These are phyloP conservation scores for Garcia nutans DNA, from an alignment of 345 rosid genomes.

Conservation along the genomic window DNA sequence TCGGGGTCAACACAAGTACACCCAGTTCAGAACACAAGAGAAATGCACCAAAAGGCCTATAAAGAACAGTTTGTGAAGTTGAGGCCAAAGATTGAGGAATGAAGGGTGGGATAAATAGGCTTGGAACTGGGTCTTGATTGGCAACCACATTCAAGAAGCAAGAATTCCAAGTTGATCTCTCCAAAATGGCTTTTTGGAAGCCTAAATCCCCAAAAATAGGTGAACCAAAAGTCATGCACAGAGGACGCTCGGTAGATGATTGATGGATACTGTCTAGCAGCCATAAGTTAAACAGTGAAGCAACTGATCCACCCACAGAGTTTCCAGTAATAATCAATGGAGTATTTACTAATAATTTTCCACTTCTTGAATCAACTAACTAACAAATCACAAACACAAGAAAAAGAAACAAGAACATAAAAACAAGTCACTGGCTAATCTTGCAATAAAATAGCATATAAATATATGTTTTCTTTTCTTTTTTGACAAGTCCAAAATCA, in stretches of 20 bases:
- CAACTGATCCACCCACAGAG: slow-evolving; percentile 63
- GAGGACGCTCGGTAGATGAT: slow-evolving; percentile 27
- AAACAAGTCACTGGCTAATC: background rate
- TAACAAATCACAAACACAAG: slow-evolving; percentile 6
- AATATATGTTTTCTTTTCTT: too few relatives aligned
- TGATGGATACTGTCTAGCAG: slow-evolving; percentile 39
- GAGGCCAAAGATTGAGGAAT: slow-evolving; percentile 4
- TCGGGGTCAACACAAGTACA: slow-evolving; percentile 48
- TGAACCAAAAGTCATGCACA: slow-evolving; percentile 74
- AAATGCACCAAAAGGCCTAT: slow-evolving; percentile 59
- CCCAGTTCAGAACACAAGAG: slow-evolving; percentile 39
- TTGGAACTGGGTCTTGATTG: slow-evolving; percentile 37
- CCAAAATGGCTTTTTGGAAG: slow-evolving; percentile 37
- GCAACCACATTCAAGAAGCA: slow-evolving; percentile 57
- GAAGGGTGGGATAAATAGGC: slow-evolving; percentile 16
- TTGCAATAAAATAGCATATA: background rate
- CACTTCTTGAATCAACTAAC: slow-evolving; percentile 5
- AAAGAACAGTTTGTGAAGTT: slow-evolving; percentile 11
- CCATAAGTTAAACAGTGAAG: slow-evolving; percentile 67
- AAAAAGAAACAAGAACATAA: background rate
- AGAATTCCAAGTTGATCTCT: slow-evolving; percentile 38
- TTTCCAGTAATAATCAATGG: slow-evolving; percentile 56
- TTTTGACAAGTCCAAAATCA: too few relatives aligned
- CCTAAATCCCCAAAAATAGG: slow-evolving; percentile 48
- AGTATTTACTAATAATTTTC: slow-evolving; percentile 2